Conservation (phyloP, 179 eudicot species). For the Carnegiea gigantea region DNA sequence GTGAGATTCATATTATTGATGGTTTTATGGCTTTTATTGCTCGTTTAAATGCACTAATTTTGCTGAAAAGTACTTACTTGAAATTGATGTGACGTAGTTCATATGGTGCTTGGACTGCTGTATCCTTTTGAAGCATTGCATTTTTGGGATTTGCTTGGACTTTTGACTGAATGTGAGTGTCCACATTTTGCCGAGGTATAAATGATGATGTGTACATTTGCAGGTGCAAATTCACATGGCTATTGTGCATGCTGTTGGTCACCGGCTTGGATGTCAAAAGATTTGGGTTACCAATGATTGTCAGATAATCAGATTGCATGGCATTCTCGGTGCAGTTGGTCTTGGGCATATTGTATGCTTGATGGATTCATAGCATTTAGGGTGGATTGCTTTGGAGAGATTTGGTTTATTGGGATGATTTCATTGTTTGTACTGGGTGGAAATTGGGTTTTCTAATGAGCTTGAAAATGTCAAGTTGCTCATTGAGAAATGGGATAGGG, state of each 20-base stretch:
- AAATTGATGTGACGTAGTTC: background rate
- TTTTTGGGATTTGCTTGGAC: conserved; percentile 14
- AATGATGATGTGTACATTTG: conserved; percentile 18
- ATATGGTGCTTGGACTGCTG: background rate
- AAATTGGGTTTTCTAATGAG: background rate
- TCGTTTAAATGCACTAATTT: conserved; percentile 4
- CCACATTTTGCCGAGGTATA: background rate
- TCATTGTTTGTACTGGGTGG: conserved; percentile 7
- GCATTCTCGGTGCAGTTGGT: conserved; percentile 14
- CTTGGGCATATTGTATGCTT: conserved; percentile 16
- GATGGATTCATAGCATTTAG: conserved; percentile 29
- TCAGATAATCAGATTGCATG: conserved; percentile 23
- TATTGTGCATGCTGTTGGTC: conserved; percentile 19
- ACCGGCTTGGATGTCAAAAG: conserved; percentile 19
- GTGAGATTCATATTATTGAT: background rate
- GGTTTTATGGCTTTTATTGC: background rate
- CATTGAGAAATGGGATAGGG: conserved; percentile 6
- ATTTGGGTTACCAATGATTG: conserved; percentile 22
- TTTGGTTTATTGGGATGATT: conserved; percentile 1
- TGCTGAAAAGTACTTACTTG: background rate
- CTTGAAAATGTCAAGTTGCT: conserved; percentile 9
- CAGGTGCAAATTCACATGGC: conserved; percentile 25
- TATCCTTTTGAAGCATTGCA: background rate
- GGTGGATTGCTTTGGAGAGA: conserved; percentile 24
- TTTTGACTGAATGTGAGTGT: background rate